Percentiles rank a stretch among this genome's conserved stretches.
Evolutionary conservation across 2,329 filamentous ascomycete genomes (phyloP).

Genomic region (Microsporum ferrugineum): DNA sequence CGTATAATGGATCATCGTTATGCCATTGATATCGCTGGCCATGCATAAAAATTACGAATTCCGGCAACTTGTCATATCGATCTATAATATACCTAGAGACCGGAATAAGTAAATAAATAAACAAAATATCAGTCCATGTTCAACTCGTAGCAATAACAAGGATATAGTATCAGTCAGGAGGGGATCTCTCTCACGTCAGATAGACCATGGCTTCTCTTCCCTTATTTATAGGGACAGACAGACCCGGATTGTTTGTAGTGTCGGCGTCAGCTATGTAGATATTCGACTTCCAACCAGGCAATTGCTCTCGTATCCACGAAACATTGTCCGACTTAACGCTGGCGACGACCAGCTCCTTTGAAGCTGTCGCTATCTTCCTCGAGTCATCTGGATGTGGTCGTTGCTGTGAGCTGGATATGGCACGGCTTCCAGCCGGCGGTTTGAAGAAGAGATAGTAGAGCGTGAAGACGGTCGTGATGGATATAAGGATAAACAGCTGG

Average conservation of each 20-base stretch:
- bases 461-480: background rate
- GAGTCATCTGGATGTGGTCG: background rate
- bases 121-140: background rate
- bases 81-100: constrained; percentile 32
- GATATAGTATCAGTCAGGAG: background rate
- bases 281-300: constrained; percentile 41
- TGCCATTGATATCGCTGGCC: constrained; percentile 36
- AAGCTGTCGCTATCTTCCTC: background rate
- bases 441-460: constrained; percentile 1
- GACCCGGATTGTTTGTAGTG: constrained; percentile 22
- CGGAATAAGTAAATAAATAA: background rate
- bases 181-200: constrained; percentile 25
- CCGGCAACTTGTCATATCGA: constrained; percentile 31
- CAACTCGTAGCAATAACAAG: background rate
- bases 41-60: constrained; percentile 35
- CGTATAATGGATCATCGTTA: constrained; percentile 44
- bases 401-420: background rate
- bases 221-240: constrained; percentile 40
- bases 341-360: constrained; percentile 26
- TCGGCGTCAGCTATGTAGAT: constrained; percentile 44
- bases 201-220: constrained; percentile 36
- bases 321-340: constrained; percentile 31
- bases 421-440: background rate
- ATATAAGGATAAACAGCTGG: constrained; percentile 4
- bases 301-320: constrained; percentile 29